Base-by-base conservation (phyloP, 1,284 basidiomycete species). In the Somion occarium region DNA sequence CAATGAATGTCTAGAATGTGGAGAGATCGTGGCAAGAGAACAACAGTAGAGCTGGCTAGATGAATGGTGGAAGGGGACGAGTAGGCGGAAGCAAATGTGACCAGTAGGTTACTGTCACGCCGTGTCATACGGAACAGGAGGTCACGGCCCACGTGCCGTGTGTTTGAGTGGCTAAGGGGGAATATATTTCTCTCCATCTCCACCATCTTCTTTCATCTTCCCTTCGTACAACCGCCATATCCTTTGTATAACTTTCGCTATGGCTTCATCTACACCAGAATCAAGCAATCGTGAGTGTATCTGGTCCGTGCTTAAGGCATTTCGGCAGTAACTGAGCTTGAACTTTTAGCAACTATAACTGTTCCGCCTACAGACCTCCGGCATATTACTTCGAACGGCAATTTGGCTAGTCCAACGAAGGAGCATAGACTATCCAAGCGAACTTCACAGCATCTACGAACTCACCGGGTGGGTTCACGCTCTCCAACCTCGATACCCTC, bases 401-500 rank as follows among this genome's bases (percentile, higher is more conserved):
- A 73, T 42, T 71, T 77, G 55, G 64, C 69, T 2, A 69, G 65
- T 43, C 64, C 66, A 5, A 61, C 63, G 42, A 69, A 68, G 48
- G 73, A 76, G 48, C 68, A 68, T 55, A 68, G 67, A 27, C 65
- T 74, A 1, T 73, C 75, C 1, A 69, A 66, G 1, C 65, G 73
- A 39, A 56, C 66, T 20, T 73, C 75, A 0, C 74, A 75, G 54
- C 73, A 76, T 52, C 66, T 80, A 15, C 71, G 73, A 38, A 71
- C 73, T 5, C 68, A 71, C 44, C 72, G 76, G 49, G 56, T 79
- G 23, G 82, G 82, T 43, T 83, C 81, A 5, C 73, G 74, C 26
- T 85, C 83, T 0, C 82, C 86, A 0, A 71, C 72, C 23, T 86
- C 82, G 7, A 88, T 88, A 53, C 86, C 86, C 0, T 86, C 84